phyloP scores from a whole-genome alignment of 139 green algal genomes.

The Microglena sp. region DNA sequence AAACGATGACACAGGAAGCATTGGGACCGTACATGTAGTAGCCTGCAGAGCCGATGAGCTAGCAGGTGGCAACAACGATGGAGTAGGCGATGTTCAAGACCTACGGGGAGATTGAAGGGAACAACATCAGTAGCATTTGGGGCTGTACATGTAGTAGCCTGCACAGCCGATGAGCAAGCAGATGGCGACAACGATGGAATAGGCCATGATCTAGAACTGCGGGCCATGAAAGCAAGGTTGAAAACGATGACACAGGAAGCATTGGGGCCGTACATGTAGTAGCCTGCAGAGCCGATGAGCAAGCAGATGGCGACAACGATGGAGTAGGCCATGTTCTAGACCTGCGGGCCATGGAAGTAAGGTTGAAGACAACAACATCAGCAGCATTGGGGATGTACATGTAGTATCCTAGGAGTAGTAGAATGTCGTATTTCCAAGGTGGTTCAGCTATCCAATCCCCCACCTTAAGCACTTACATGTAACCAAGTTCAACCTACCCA shows the following conservation, averaged over 20 bases:
- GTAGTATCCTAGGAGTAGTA: no score
- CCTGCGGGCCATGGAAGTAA: no score
- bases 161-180: slow-evolving; percentile 42
- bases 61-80: slow-evolving; percentile 26
- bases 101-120: slow-evolving; percentile 45
- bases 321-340: slow-evolving; percentile 46
- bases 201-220: slow-evolving; percentile 44
- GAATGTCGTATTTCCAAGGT: no score
- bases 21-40: slow-evolving; percentile 31
- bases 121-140: slow-evolving; percentile 34
- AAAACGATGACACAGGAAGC: slow-evolving; percentile 46
- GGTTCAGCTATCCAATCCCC: no score
- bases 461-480: no score
- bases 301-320: slow-evolving; percentile 34
- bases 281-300: slow-evolving; percentile 39
- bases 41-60: slow-evolving; percentile 31
- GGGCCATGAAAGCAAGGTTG: no score
- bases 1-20: background rate
- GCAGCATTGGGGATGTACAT: slow-evolving; percentile 38
- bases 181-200: slow-evolving; percentile 29
- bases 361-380: slow-evolving; percentile 53
- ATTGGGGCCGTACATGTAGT: slow-evolving; percentile 45
- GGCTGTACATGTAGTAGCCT: slow-evolving; percentile 54
- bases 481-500: no score
- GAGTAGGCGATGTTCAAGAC: slow-evolving; percentile 44